phyloP scores from a whole-genome alignment of 208 protist genomes.

The Leptomonas seymouri region DNA sequence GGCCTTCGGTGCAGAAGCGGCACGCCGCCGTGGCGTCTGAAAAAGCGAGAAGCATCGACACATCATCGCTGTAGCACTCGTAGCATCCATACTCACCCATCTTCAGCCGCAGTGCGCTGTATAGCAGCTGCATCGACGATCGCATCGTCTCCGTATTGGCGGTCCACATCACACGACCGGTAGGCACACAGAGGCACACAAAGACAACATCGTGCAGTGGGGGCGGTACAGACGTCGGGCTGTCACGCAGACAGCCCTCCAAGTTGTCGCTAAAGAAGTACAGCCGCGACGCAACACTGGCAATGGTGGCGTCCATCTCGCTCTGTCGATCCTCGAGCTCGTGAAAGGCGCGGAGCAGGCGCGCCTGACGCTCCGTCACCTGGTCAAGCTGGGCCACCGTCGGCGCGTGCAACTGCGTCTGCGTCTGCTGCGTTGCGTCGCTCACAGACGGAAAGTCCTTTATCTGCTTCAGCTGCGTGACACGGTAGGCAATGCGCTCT shows the following conservation, averaged over 20 bases:
- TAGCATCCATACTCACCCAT: slow-evolving; percentile 80
- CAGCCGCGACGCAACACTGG: slow-evolving; percentile 49
- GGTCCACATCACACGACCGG: slow-evolving; percentile 65
- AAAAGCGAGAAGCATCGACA: slow-evolving; percentile 83
- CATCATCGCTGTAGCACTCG: slow-evolving; percentile 86
- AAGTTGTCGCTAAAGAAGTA: slow-evolving; percentile 89
- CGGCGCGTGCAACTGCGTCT: neutral
- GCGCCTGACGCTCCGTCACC: slow-evolving; percentile 57
- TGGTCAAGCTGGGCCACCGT: slow-evolving; percentile 26
- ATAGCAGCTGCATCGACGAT: slow-evolving; percentile 61
- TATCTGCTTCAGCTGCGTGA: slow-evolving; percentile 64
- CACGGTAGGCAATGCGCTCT: slow-evolving; percentile 73
- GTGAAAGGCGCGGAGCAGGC: slow-evolving; percentile 58
- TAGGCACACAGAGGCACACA: slow-evolving; percentile 65
- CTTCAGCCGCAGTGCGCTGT: slow-evolving; percentile 77
- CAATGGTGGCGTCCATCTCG: slow-evolving; percentile 43
- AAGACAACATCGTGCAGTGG: slow-evolving; percentile 73
- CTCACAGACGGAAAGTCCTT: slow-evolving; percentile 20
- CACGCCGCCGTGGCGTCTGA: slow-evolving; percentile 71
- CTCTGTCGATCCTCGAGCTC: slow-evolving; percentile 62
- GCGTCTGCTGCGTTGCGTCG: neutral
- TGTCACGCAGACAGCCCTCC: slow-evolving; percentile 49
- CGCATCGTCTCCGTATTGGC: slow-evolving; percentile 61
- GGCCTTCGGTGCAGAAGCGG: slow-evolving; percentile 77
- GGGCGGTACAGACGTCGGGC: slow-evolving; percentile 34